A percentile compares a stretch with the other conserved stretches of the same genome.
phyloP scores from a whole-genome alignment of 2,329 filamentous ascomycete species.

The Colletotrichum orchidophilum region DNA sequence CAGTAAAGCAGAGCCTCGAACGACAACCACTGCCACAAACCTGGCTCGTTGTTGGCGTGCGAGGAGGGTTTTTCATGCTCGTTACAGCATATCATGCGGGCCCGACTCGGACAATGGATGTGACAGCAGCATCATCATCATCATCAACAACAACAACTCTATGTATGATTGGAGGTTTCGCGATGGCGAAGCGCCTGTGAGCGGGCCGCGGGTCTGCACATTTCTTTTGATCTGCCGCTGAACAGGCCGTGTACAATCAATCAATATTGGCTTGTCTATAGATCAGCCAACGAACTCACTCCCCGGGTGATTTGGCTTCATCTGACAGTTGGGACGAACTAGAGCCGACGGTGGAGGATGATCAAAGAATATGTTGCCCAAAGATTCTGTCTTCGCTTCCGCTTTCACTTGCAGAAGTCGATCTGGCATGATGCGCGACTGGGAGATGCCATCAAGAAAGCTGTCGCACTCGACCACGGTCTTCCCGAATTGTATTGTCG shows the following conservation, averaged over 20 bases:
- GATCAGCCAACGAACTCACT: neutral
- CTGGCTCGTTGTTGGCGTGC: neutral
- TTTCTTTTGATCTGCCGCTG: neutral
- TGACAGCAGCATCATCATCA: too few relatives aligned
- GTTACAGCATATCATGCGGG: neutral
- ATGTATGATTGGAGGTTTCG: neutral
- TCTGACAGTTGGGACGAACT: slow-evolving; percentile 30
- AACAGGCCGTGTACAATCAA: neutral
- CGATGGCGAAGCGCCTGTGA: neutral
- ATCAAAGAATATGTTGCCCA: neutral
- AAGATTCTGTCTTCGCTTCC: neutral
- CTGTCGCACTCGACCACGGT: neutral
- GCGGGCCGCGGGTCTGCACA: neutral
- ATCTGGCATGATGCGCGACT: slow-evolving; percentile 30
- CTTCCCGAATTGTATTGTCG: neutral
- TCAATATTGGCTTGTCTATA: neutral
- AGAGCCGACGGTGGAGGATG: slow-evolving; percentile 12
- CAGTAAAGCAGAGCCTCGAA: neutral
- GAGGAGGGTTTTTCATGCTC: neutral
- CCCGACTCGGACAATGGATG: neutral
- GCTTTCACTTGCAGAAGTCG: slow-evolving; percentile 27
- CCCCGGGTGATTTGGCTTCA: slow-evolving; percentile 8
- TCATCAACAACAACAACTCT: too few relatives aligned
- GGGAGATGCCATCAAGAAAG: neutral
- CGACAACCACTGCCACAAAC: neutral